These are phyloP conservation scores for Claviceps digitariae DNA, from an alignment of 2,329 filamentous ascomycete genomes.

Conservation along the genomic window DNA sequence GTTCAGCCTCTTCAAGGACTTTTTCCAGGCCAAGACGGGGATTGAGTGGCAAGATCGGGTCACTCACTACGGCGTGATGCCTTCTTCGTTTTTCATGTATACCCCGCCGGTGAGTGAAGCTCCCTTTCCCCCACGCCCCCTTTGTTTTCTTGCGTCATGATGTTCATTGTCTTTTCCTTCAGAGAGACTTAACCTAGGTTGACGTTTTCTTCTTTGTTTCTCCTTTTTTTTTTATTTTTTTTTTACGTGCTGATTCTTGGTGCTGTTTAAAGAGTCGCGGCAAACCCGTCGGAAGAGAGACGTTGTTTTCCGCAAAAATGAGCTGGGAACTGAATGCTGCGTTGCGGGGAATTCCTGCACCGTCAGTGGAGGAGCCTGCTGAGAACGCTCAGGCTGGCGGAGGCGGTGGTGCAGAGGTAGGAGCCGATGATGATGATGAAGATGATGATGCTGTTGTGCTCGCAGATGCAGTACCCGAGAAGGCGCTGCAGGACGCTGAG, in stretches of 20 bases:
- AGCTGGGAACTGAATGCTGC: conserved; percentile 21
- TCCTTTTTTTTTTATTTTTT: background rate
- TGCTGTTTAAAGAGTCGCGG: conserved; percentile 18
- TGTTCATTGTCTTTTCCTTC: background rate
- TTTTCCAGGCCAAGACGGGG: conserved; percentile 45
- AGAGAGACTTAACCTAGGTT: background rate
- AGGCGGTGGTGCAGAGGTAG: background rate
- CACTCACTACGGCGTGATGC: conserved; percentile 17
- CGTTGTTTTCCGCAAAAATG: conserved; percentile 19
- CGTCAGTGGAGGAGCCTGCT: background rate
- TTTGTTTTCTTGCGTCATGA: background rate
- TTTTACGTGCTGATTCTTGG: background rate
- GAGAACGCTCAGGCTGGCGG: background rate
- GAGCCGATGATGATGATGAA: background rate
- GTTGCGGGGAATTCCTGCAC: conserved; percentile 10
- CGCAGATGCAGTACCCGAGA: background rate
- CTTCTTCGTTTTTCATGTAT: conserved; percentile 27
- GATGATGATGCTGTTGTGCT: background rate
- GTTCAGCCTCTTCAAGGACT: conserved; percentile 36
- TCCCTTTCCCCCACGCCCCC: no score
- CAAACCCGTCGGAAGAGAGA: conserved; percentile 23
- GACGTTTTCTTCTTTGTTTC: background rate
- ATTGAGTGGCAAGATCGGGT: conserved; percentile 46
- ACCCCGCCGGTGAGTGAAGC: conserved; percentile 28
- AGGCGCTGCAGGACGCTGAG: background rate